Evolutionary conservation across 2,329 filamentous ascomycete species (phyloP).

Genomic region (Neonectria sp.): DNA sequence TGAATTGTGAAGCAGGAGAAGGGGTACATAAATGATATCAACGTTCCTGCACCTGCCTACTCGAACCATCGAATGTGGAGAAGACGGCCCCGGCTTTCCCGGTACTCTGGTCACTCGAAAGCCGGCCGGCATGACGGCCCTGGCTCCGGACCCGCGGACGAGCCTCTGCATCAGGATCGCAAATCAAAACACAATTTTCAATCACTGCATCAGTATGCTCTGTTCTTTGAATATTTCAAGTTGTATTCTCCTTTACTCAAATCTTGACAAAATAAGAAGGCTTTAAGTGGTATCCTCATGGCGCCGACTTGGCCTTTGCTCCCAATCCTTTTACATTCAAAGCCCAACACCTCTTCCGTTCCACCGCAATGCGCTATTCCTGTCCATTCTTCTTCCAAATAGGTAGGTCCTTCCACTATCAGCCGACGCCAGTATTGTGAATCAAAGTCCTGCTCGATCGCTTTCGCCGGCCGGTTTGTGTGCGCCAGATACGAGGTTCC

Average conservation of each 20-base stretch:
- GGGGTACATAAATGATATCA: no score
- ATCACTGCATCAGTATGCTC: neutral
- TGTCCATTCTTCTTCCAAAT: slow-evolving; percentile 44
- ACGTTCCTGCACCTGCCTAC: neutral
- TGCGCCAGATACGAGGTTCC: slow-evolving; percentile 44
- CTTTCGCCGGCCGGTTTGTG: slow-evolving; percentile 37
- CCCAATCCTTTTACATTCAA: slow-evolving; percentile 47
- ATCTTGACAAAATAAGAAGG: slow-evolving; percentile 31
- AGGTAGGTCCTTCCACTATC: slow-evolving; percentile 32
- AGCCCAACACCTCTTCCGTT: slow-evolving; percentile 43
- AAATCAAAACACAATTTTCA: neutral
- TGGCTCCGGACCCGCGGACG: neutral
- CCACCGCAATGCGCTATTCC: slow-evolving; percentile 40
- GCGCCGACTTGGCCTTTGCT: slow-evolving; percentile 37
- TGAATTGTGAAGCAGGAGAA: neutral
- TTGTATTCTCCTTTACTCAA: slow-evolving; percentile 31
- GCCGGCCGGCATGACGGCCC: neutral
- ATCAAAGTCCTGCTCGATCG: slow-evolving; percentile 55
- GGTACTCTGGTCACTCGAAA: neutral
- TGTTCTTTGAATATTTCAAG: neutral
- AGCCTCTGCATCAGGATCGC: neutral
- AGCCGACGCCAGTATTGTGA: slow-evolving; percentile 42
- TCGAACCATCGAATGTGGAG: neutral
- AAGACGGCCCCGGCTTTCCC: neutral
- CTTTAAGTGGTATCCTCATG: slow-evolving; percentile 40